These are phyloP conservation scores for Pseudonitzschia multiseries DNA, from an alignment of 108 stramenopile species.

Conservation along the genomic window DNA sequence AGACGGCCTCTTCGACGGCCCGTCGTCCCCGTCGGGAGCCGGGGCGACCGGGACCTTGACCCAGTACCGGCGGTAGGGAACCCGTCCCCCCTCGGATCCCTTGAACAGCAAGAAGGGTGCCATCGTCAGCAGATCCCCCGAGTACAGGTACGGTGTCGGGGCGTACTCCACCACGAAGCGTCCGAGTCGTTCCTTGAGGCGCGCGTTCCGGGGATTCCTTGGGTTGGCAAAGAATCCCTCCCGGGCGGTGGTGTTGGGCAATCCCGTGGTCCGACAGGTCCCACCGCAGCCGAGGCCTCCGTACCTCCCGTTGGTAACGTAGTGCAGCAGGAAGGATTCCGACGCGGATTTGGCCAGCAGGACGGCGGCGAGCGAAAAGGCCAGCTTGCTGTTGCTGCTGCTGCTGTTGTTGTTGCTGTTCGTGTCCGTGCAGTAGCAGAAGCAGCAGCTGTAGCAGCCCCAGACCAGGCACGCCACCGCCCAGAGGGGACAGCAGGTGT, in stretches of 20 bases:
- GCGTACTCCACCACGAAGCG: neutral
- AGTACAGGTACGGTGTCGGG: neutral
- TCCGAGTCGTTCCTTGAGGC: neutral
- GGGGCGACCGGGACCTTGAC: constrained; percentile 1
- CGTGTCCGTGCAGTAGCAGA: too few species aligned
- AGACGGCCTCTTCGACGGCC: neutral
- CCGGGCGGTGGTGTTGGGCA: neutral
- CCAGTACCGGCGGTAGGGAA: neutral
- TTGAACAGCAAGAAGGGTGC: constrained; percentile 1
- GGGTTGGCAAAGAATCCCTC: neutral
- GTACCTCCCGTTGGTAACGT: neutral
- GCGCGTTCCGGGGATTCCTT: neutral
- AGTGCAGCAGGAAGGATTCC: neutral
- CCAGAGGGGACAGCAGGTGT: neutral
- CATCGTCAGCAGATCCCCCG: neutral
- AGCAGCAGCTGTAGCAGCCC: neutral
- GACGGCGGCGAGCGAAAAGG: neutral
- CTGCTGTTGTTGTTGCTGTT: neutral
- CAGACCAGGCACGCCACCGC: neutral
- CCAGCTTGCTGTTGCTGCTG: neutral
- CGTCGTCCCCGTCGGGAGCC: neutral
- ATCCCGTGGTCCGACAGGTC: neutral
- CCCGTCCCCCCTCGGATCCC: neutral
- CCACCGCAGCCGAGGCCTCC: neutral
- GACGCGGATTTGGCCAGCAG: neutral